These are phyloP conservation scores for Boletus speciosus DNA, from an alignment of 768 basidiomycete species.

Conservation along the genomic window DNA sequence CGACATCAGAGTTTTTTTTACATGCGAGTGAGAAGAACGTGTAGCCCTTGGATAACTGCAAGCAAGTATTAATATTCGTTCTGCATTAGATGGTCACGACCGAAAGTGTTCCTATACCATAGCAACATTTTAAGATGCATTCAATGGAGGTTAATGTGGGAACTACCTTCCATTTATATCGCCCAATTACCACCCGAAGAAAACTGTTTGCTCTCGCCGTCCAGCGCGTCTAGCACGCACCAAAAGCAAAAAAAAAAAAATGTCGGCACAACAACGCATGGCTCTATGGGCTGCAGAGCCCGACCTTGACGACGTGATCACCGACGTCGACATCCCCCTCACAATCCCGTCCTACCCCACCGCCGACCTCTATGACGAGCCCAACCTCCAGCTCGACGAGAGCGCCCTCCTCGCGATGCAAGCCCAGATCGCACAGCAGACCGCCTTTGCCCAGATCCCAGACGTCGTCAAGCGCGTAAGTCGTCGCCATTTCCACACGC, in stretches of 20 bases:
- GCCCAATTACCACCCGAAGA: background rate
- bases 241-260: constrained; percentile 5
- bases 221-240: background rate
- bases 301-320: constrained; percentile 73
- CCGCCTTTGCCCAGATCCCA: constrained; percentile 78
- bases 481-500: constrained; percentile 6
- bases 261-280: constrained; percentile 63
- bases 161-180: constrained; percentile 14
- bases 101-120: too few species aligned
- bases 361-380: constrained; percentile 31
- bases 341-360: constrained; percentile 26
- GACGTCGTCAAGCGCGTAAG: constrained; percentile 85
- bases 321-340: constrained; percentile 59
- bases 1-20: background rate
- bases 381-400: constrained; percentile 65
- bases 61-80: too few species aligned
- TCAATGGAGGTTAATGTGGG: background rate
- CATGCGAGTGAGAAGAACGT: background rate
- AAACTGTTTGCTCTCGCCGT: background rate
- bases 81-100: too few species aligned
- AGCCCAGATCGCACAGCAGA: constrained; percentile 81
- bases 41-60: too few species aligned
- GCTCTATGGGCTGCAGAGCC: constrained; percentile 75
- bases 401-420: constrained; percentile 68
- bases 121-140: too few species aligned